Base-by-base conservation (phyloP, 495 filamentous ascomycete species). In the Acidiella bohemica region DNA sequence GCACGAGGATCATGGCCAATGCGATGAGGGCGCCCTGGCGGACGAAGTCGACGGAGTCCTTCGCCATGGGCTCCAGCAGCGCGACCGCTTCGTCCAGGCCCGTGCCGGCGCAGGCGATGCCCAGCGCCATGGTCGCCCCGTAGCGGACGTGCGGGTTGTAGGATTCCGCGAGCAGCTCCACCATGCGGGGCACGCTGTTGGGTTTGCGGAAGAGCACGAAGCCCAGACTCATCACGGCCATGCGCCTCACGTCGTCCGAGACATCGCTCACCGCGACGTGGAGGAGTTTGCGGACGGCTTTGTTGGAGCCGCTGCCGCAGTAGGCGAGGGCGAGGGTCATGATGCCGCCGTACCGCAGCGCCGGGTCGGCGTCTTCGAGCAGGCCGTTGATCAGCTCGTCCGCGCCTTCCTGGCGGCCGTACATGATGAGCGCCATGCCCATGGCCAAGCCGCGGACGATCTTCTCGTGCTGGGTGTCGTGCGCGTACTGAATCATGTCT, bases 121-220 rank as follows among this genome's bases (percentile, higher is more conserved):
- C 92, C 11, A 99, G 73, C 12, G 92, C 92, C 83, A 99, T 95
- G 21, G 92, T 87, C 3, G 92, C 93, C 53, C 92, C 92, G 48
- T 99, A 99, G 31, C 92, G 81, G 21, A 99, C 92, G 57, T 99
- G 92, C 14, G 92, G 92, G 58, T 99, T 99, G 67, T 99, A 99
- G 0, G 85, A 93, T 60, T 99, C 92, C 5, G 87, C 84, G 12
- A 99, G 74, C 18, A 99, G 70, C 64, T 99, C 92, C n/a, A 99
- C 92, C 83, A 99, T 96, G 38, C 92, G 81, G 18, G 92, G 92
- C 17, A 99, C 92, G 51, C 85, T 93, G 52, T 83, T 83, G 27
- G 93, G 85, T 65, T 96, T 99, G 43, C 92, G 72, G 78, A 99
- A 99, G 31, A 99, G 71, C 52, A 99, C 94, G 64, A 99, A 99